These are phyloP conservation scores for Pythium oligandrum DNA, from an alignment of 352 stramenopile genomes.

Conservation along the genomic window DNA sequence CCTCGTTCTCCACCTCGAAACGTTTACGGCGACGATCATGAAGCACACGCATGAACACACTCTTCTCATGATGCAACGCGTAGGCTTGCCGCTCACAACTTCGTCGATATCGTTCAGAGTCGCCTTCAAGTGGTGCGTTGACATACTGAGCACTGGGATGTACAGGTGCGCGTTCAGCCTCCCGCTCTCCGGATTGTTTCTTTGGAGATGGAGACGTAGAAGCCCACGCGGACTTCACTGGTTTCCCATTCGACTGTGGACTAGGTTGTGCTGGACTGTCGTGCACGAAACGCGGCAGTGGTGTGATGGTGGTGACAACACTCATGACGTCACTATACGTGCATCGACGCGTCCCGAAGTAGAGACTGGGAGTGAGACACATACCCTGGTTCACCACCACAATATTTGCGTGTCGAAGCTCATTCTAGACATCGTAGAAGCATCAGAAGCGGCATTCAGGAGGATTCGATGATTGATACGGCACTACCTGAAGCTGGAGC, in stretches of 20 bases:
- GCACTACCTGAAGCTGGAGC: slow-evolving; percentile 28
- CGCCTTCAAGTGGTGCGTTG: slow-evolving; percentile 20
- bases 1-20: slow-evolving; percentile 29
- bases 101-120: slow-evolving; percentile 11
- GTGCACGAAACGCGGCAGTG: slow-evolving; percentile 23
- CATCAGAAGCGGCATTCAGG: too few species aligned
- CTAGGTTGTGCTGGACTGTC: background rate
- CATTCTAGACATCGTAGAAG: slow-evolving; percentile 6
- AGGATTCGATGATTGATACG: too few species aligned
- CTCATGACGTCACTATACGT: slow-evolving; percentile 74
- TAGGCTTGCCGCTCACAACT: slow-evolving; percentile 21
- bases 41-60: slow-evolving; percentile 43
- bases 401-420: slow-evolving; percentile 42
- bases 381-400: slow-evolving; percentile 56
- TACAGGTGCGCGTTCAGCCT: too few species aligned
- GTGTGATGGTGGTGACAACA: slow-evolving; percentile 48
- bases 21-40: slow-evolving; percentile 23
- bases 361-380: slow-evolving; percentile 47
- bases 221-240: too few species aligned
- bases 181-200: too few species aligned
- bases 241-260: background rate
- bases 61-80: slow-evolving; percentile 33
- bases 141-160: slow-evolving; percentile 4
- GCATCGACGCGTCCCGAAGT: slow-evolving; percentile 66
- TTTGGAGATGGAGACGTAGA: too few species aligned